Percentiles rank a stretch among this genome's conserved stretches.
Conservation (phyloP, 768 basidiomycete species). For the Trametes cinnabarina region DNA sequence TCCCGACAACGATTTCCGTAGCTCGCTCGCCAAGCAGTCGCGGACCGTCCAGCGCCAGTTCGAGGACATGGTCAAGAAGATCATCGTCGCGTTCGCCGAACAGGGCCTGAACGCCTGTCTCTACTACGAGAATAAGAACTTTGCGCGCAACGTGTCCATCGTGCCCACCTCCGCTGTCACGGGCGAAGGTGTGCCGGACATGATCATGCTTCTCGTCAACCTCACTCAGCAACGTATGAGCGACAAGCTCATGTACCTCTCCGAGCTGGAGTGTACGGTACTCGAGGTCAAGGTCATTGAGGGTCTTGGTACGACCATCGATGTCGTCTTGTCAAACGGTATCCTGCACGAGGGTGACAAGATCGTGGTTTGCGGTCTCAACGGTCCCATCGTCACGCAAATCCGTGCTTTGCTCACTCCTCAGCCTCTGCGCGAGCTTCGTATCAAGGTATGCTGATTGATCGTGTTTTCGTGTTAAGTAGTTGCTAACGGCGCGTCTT, state of each 20-base stretch:
- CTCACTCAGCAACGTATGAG: constrained; percentile 98
- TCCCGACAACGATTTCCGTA: constrained; percentile 89
- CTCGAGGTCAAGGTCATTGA: constrained; percentile 99
- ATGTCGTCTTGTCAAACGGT: constrained; percentile 95
- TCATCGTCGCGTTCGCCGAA: constrained; percentile 93
- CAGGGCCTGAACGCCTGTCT: constrained; percentile 93
- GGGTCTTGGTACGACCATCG: constrained; percentile 96
- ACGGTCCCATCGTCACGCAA: constrained; percentile 95
- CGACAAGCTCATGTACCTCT: constrained; percentile 95
- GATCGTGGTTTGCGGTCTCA: constrained; percentile 95
- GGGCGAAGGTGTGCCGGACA: constrained; percentile 97
- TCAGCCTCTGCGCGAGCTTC: constrained; percentile 91
- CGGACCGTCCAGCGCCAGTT: constrained; percentile 85
- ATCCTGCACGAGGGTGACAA: constrained; percentile 87
- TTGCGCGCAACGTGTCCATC: constrained; percentile 90
- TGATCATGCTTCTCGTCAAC: constrained; percentile 98
- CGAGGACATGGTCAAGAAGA: constrained; percentile 81
- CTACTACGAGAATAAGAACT: constrained; percentile 97
- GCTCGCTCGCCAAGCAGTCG: constrained; percentile 82
- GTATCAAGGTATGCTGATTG: constrained; percentile 70
- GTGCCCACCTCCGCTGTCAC: constrained; percentile 98
- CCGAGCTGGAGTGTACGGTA: constrained; percentile 95
- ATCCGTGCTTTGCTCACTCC: constrained; percentile 92
- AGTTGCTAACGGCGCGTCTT: constrained; percentile 10
- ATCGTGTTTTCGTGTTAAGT: neutral